Evolutionary conservation across 129 eudicot species (phyloP).

Genomic region (Artemisia tridentata): DNA sequence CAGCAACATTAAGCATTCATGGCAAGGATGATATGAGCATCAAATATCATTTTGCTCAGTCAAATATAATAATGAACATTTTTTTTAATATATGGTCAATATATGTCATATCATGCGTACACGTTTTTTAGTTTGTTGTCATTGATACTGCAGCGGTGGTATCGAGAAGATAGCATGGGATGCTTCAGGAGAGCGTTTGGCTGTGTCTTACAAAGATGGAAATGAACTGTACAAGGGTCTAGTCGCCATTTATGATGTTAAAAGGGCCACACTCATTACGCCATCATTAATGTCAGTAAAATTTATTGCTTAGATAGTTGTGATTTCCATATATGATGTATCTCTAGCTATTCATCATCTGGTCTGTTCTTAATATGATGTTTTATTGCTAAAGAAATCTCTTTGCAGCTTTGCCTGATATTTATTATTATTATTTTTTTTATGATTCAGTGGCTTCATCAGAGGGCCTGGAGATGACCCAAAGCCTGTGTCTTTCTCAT

Average conservation of each 20-base stretch:
- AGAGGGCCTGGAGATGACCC: conserved; percentile 95
- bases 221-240: conserved; percentile 81
- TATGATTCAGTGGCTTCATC: conserved; percentile 76
- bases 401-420: conserved; percentile 19
- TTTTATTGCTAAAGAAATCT: conserved; percentile 15
- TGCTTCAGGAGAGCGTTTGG: conserved; percentile 96
- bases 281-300: conserved; percentile 75
- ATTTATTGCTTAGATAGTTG: neutral
- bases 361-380: neutral
- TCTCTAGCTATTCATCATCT: neutral
- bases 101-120: neutral
- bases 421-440: neutral
- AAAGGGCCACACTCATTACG: conserved; percentile 71
- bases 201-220: conserved; percentile 84
- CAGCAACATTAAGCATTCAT: neutral
- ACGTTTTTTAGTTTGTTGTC: neutral
- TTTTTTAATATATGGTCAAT: neutral
- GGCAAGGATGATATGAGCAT: neutral
- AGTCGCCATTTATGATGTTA: conserved; percentile 81
- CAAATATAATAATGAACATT: neutral
- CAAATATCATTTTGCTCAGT: neutral
- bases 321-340: neutral
- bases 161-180: conserved; percentile 99
- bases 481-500: conserved; percentile 77
- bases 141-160: conserved; percentile 50